Evolutionary conservation across 768 basidiomycete species (phyloP), one percentile per base, ranked within the genome.

Genomic region (Pleurotus tuoliensis): DNA sequence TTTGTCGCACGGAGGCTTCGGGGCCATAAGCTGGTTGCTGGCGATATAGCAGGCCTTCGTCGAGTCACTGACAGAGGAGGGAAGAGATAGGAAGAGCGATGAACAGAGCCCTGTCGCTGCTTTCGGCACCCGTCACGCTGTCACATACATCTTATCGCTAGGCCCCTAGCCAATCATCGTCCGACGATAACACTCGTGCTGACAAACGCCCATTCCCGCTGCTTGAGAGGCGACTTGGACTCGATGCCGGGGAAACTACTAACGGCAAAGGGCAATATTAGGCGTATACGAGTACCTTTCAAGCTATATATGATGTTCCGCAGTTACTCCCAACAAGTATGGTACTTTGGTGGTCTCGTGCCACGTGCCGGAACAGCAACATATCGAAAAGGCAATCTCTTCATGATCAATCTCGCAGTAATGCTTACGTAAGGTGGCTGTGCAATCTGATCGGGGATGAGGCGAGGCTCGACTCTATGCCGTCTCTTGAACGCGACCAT

Each of bases 1-100:
- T 68, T 86, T 88, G 61, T 81, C 79, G 67, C 83, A 86, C 61
- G 79, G 78, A 57, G 82, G 80, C 65, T 83, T 84, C 63, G 81
- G 80, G 64, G 86, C 85, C 87, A 88, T 90, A 76, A 58, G 41
- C 37, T 50, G 16, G 16, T 47, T 51, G 47, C 56, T 13, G 15
- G 52, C 38, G 41, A n/a, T 16, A 46, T 16, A 25, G 47, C 43
- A 49, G 24, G 27, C 22, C 30, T 34, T 34, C 0, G 34, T 5
- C 27, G 45, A 47, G 56, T 25, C 7, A 25, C 30, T 24, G 38
- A 25, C 18, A n/a, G 46, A 20, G 56, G 11, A 16, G 22, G 46
- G 46, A 56, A 39, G 56, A 56, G 47, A 47, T 47, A 56, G 48
- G 49, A 27, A 47, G 12, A 39, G 41, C 46, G 41, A 40, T 41